phyloP scores from a whole-genome alignment of 345 rosid genomes.

The Citrus sp. region DNA sequence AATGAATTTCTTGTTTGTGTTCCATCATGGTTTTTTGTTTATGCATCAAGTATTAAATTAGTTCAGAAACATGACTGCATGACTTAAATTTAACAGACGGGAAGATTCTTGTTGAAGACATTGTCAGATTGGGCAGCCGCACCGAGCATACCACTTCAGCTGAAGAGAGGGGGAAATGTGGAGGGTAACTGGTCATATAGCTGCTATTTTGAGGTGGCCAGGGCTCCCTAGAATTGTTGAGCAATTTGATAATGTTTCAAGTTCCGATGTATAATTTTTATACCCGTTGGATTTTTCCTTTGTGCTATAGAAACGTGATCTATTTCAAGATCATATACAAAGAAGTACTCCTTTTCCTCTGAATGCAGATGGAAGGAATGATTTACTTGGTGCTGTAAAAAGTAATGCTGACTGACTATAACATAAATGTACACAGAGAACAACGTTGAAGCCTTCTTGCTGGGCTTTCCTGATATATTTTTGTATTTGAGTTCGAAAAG shows the following conservation, averaged over 20 bases:
- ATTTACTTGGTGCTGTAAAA: too few relatives aligned
- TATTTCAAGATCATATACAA: neutral
- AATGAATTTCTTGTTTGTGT: neutral
- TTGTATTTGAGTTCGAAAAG: too few relatives aligned
- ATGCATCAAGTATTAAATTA: neutral
- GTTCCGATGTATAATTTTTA: neutral
- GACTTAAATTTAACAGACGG: slow-evolving; percentile 51
- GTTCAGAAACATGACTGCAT: neutral
- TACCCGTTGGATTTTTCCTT: neutral
- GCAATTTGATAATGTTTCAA: neutral
- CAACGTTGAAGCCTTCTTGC: too few relatives aligned
- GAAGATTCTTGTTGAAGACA: slow-evolving; percentile 93
- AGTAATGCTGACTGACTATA: too few relatives aligned
- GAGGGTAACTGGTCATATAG: neutral
- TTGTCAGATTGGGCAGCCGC: slow-evolving; percentile 70
- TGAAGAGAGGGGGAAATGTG: slow-evolving; percentile 30
- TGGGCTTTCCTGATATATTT: too few relatives aligned
- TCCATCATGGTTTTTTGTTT: neutral
- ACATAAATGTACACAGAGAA: too few relatives aligned
- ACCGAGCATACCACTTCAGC: slow-evolving; percentile 47
- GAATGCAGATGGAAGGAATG: too few relatives aligned
- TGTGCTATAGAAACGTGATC: neutral
- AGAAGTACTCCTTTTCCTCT: too few relatives aligned
- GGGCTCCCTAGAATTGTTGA: neutral
- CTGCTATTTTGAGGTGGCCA: neutral